Base-by-base conservation (phyloP, 192 early-diverging fungal species). In the Backusella circina region DNA sequence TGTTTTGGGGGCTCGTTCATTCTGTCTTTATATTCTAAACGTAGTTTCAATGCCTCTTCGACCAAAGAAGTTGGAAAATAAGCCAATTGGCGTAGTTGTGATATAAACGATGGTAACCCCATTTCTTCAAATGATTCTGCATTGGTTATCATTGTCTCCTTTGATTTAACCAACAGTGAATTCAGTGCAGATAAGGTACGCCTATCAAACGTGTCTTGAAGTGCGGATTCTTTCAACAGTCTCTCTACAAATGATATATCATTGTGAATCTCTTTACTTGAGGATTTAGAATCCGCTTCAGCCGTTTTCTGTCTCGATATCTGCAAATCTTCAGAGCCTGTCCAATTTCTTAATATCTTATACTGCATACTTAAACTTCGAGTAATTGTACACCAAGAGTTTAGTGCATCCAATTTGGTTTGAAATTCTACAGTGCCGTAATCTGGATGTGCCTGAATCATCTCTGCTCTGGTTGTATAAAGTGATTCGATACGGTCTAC, bases 171-270 rank as follows among this genome's bases (percentile, higher is more conserved):
- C 77, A 96, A 78, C 16, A 92, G 84, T 0, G 76, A 72, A 70
- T 87, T 83, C 30, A 94, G 84, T 18, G 93, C 85, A 1, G 85
- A 85, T 57, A 95, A 82, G 2, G 89, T 92, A 33, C 86, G 84
- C 70, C 87, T 88, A 35, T 92, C 87, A 75, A 96, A 95, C 0
- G 93, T 94, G 74, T 86, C 88, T 79, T 89, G 84, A 38, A 95
- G 83, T 4, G 91, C 92, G 70, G 89, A 91, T 75, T 96, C 95
- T 82, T 94, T 95, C 61, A 95, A 82, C 67, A 96, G 84, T 67
- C 92, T 86, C 82, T 96, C 95, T 31, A 96, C 87, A 83, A 96
- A 96, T 31, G 94, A 92, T 3, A 84, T 84, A 35, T 93, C 86
- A 47, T 84, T 85, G 10, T 50, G 36, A 2, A 10, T 6, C 4